Evolutionary conservation across 352 stramenopile species (phyloP), one percentile per base, ranked within the genome.

Genomic region (Phytopythium vexans): DNA sequence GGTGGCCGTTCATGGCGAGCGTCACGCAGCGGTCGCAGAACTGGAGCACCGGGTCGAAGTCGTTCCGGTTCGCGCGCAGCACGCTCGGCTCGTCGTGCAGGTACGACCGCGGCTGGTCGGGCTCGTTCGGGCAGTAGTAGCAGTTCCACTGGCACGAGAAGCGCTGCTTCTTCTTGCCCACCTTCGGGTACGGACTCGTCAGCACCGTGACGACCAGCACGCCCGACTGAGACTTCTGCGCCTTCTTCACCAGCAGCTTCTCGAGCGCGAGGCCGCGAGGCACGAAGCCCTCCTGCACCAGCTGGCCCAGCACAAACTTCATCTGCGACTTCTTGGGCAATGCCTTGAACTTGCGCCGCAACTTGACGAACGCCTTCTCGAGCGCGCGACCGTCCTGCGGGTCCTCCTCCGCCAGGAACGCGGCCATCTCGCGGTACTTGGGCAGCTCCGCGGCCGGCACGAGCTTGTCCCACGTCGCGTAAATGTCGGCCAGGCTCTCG

Each of bases 111-210:
- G 92, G 89, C 64, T 97, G 89, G 8, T 82, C 86, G 0, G 90
- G 89, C 44, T 98, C 87, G 60, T 98, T 97, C 4, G 92, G 91
- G 62, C 92, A 98, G 64, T 98, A 98, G 78, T 97, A 97, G 67
- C 92, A 98, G 59, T 97, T 97, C 88, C 92, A 97, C 68, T 97
- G 88, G 65, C 91, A 97, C 55, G 80, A 94, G 52, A 97, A 97
- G 27, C 74, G 77, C 68, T 97, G 91, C 38, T 62, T 65, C 53
- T 92, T 94, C 63, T 89, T 94, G 14, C 74, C 70, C 27, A 94
- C 85, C 11, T 64, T 60, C 37, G 91, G 88, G 64, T 97, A 96
- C 49, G 91, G 91, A 58, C 82, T 96, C 41, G 91, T 97, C 40
- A 97, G 75, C 54, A 97, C 89, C 10, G 91, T 97, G 43, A 97